Conservation (phyloP, 1,284 basidiomycete species). For the Ustilago bromivora region DNA sequence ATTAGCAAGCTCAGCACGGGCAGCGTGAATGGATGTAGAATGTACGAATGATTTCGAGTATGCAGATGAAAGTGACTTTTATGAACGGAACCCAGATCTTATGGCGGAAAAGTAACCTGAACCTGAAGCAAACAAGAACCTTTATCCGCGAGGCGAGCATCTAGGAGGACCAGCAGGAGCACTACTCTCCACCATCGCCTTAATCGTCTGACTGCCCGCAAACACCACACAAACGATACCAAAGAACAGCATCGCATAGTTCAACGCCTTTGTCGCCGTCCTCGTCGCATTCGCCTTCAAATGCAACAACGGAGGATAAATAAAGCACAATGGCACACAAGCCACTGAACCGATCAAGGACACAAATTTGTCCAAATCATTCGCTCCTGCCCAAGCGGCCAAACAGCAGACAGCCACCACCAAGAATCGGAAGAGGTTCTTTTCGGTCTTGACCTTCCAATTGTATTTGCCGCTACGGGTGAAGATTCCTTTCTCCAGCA, state of each 20-base stretch:
- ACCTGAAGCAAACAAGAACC: not conserved
- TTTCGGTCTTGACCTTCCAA: conserved; percentile 78
- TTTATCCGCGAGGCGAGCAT: conserved; percentile 31
- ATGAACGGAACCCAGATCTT: not conserved
- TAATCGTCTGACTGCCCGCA: conserved; percentile 81
- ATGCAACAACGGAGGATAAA: conserved; percentile 94
- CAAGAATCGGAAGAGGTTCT: conserved; percentile 87
- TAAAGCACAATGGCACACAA: conserved; percentile 90
- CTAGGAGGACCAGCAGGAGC: conserved; percentile 23
- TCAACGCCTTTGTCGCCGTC: conserved; percentile 77
- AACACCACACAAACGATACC: conserved; percentile 85
- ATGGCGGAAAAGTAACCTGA: not conserved
- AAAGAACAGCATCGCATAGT: conserved; percentile 84
- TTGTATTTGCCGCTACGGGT: conserved; percentile 83
- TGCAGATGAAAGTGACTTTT: not conserved
- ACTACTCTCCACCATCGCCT: conserved; percentile 44
- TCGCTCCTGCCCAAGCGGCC: conserved; percentile 85
- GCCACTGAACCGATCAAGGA: conserved; percentile 92
- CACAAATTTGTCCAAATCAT: conserved; percentile 96
- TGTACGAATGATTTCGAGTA: too few species aligned
- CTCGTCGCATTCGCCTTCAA: conserved; percentile 84
- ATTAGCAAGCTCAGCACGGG: too few species aligned
- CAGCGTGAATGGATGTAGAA: too few species aligned
- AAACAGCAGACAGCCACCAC: conserved; percentile 82
- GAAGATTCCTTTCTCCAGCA: conserved; percentile 97